Base-by-base conservation (phyloP, 2,329 filamentous ascomycete species). In the Ascochyta lentis region DNA sequence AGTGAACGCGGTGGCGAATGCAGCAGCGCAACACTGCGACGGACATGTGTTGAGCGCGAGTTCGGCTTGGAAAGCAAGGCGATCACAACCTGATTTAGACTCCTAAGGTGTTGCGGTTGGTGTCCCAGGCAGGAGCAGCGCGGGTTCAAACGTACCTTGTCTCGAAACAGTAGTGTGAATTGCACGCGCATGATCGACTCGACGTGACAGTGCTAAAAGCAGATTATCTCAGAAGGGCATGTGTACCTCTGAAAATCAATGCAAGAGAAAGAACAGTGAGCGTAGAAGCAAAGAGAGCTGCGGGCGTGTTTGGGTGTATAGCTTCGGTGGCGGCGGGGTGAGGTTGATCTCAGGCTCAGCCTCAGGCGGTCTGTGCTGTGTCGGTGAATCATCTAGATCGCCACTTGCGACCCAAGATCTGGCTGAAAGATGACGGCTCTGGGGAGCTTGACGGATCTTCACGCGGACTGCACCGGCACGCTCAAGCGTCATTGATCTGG, bases 101-200 rank as follows among this genome's bases (percentile, higher is more conserved):
- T 41, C 16, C 33, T 23, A 55, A 22, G 27, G 31, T 42, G 42
- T 24, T 41, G 49, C 45, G 16, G 49, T 35, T 23, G 43, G 22
- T 41, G 48, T 52, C 48, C 43, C 15, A 56, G 43, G 43, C 43
- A 55, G 49, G 38, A 45, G 31, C 38, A 38, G 55, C 24, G 47
- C 37, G 46, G 34, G 31, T 23, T 33, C 29, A 54, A 44, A 64
- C 67, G 48, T 69, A 71, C 69, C 59, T 58, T 59, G 58, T 66
- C 58, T 64, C 60, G 62, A 63, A 66, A 63, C 60, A 69, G 61
- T 68, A 55, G 60, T 66, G 68, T 67, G 48, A 64, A 38, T 67
- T 59, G 65, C 64, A 62, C 55, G 60, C 65, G 62, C 71, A 74
- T 74, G 61, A 53, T 74, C 65, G 45, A 67, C 63, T 42, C 59